Percentiles rank a stretch among this genome's conserved stretches.
These are phyloP conservation scores for Aureobasidium lini DNA, from an alignment of 2,329 filamentous ascomycete genomes.

Conservation along the genomic window DNA sequence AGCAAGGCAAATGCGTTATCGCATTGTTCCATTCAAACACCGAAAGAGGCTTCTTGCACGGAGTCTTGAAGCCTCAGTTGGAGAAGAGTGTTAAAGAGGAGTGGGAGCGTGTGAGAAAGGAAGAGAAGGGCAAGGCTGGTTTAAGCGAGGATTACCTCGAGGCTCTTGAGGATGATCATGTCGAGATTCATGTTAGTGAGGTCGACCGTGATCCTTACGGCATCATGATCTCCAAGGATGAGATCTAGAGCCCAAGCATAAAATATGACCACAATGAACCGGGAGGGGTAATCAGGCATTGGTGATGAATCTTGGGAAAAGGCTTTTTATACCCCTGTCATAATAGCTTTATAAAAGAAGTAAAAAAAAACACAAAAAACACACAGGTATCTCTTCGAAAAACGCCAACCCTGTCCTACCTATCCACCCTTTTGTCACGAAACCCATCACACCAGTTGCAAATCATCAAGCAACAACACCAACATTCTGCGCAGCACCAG, in stretches of 20 bases:
- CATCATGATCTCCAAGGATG: slow-evolving; percentile 48
- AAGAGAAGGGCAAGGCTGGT: slow-evolving; percentile 31
- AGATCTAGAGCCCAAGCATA: no score
- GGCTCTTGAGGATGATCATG: slow-evolving; percentile 45
- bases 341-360: background rate
- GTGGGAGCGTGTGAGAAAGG: slow-evolving; percentile 43
- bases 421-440: no score
- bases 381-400: slow-evolving; percentile 6
- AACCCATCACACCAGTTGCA: background rate
- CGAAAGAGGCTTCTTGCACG: slow-evolving; percentile 72
- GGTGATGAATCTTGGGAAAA: no score
- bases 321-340: no score
- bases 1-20: slow-evolving; percentile 74
- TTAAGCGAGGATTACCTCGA: slow-evolving; percentile 36
- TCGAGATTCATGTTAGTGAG: slow-evolving; percentile 66
- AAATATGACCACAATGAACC: no score
- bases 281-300: no score
- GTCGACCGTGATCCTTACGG: slow-evolving; percentile 83
- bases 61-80: slow-evolving; percentile 62
- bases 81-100: slow-evolving; percentile 49
- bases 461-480: slow-evolving; percentile 14
- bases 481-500: slow-evolving; percentile 10
- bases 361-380: background rate
- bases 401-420: background rate
- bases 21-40: slow-evolving; percentile 90